Percentiles rank a stretch among this genome's conserved stretches.
phyloP scores from a whole-genome alignment of 2,329 filamentous ascomycete species.

The Xenosphaeropsis pyriputrescens region DNA sequence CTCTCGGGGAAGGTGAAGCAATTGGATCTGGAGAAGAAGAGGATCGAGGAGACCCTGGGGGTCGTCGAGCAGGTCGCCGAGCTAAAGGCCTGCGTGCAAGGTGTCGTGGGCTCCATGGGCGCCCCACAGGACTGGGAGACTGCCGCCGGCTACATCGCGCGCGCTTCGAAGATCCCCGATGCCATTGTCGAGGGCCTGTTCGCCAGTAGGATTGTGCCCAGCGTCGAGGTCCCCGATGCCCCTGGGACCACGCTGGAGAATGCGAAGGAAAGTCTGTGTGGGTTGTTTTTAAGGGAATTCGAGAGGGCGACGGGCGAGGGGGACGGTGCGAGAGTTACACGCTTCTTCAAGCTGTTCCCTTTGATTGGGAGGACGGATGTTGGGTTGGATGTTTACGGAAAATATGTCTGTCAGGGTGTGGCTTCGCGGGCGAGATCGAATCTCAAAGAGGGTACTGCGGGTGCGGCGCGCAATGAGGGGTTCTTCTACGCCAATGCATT shows the following conservation, averaged over 20 bases:
- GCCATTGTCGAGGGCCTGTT: slow-evolving; percentile 74
- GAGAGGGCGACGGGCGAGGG: slow-evolving; percentile 77
- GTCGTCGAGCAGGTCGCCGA: slow-evolving; percentile 95
- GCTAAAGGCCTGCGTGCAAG: slow-evolving; percentile 90
- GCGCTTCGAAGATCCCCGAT: slow-evolving; percentile 68
- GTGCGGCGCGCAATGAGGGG: slow-evolving; percentile 51
- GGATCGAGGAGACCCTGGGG: slow-evolving; percentile 77
- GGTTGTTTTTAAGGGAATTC: slow-evolving; percentile 84
- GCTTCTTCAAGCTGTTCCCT: slow-evolving; percentile 97
- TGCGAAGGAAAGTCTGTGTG: slow-evolving; percentile 80
- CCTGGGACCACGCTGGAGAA: slow-evolving; percentile 76
- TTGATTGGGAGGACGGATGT: slow-evolving; percentile 80
- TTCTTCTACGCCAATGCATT: slow-evolving; percentile 87
- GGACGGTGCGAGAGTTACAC: slow-evolving; percentile 80
- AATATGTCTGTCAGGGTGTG: slow-evolving; percentile 92
- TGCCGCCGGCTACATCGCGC: slow-evolving; percentile 75
- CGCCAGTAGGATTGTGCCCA: slow-evolving; percentile 84
- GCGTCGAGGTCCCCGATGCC: slow-evolving; percentile 85
- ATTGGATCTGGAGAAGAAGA: slow-evolving; percentile 80
- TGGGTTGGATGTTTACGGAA: slow-evolving; percentile 85
- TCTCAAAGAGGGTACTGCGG: slow-evolving; percentile 52
- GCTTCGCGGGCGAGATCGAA: slow-evolving; percentile 70
- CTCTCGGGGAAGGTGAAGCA: slow-evolving; percentile 78
- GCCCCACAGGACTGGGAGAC: slow-evolving; percentile 98
- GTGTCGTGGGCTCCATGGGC: slow-evolving; percentile 91